Base-by-base conservation (phyloP, 2,329 filamentous ascomycete genomes). In the Trematosphaeria pertusa region DNA sequence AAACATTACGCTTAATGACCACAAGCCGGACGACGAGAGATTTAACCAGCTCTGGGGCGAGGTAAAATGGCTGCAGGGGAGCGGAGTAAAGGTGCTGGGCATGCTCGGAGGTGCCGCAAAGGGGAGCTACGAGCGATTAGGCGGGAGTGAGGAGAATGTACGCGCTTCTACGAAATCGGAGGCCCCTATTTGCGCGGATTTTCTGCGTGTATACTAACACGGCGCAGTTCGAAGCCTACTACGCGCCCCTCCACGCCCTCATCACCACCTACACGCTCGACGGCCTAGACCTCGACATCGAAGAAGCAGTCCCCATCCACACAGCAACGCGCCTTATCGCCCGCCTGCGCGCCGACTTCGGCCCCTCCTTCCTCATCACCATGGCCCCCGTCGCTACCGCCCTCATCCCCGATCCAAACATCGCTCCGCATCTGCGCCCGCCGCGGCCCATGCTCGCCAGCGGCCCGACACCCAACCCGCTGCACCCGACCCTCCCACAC, bases 21-120 rank as follows among this genome's bases (percentile, higher is more conserved):
- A 91, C 65, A 78, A 79, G 0, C 89, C 89, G 0, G 74, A 81
- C n/a, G 75, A 89, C 58, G 71, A 82, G 4, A 81, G 84, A 55
- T 93, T 87, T 71, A 76, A 82, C 22, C 83, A 84, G 1, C 78
- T 96, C 26, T 97, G 91, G 91, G 81, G 81, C 17, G 92, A 97
- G 70, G 82, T 90, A 7, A 79, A 81, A 6, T 76, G 85, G 53
- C 75, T 96, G 5, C 87, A 94, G 68, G 81, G 81, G 2, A 79
- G 81, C 5, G 91, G 91, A 32, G 80, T 96, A 53, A 91, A 87
- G 61, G 84, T 96, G 10, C 79, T 96, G 67, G 89, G 84, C 43
- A 94, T 97, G 89, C 78, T 96, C 1, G 92, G 92, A 30, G 92
- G 92, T 12, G 91, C 91, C 2, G 91, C 90, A 0, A 80, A 81